Base-by-base conservation (phyloP, 768 basidiomycete genomes). In the Strobilomyces dryophilus region DNA sequence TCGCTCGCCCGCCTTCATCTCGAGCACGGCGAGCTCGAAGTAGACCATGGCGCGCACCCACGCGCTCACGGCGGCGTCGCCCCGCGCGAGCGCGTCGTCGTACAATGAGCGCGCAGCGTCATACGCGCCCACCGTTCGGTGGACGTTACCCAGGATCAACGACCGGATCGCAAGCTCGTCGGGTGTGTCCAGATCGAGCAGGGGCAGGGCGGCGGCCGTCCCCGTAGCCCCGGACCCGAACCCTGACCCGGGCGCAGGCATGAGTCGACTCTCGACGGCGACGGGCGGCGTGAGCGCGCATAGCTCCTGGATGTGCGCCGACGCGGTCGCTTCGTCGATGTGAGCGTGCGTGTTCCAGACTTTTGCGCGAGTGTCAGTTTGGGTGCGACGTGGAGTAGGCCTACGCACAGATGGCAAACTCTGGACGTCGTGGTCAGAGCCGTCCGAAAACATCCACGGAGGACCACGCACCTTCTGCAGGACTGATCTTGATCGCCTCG, bases 311-410 rank as follows among this genome's bases (percentile, higher is more conserved):
- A 91, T 81, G 54, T 89, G 86, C 0, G 75, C 76, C 55, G 77
- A 63, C 0, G 87, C 85, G 12, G 81, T 75, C 2, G 67, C 66
- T 17, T 73, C 69, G 8, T 75, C 72, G 41, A 88, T 77, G 5
- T 86, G 80, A n/a, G 78, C 66, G 62, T 89, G 84, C 1, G 77
- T 84, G 61, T 91, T 92, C 89, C 89, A 91, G 69, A 91, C 87
- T 89, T 51, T 43, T 2, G 6, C 51, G 15, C 20, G 7, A 34
- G 54, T 11, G 49, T 58, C 26, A 64, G 58, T 46, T 29, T 31
- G 11, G 20, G 34, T 2, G 8, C 12, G 18, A 37, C n/a, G 21
- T 12, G 24, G 34, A 29, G 27, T 27, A 4, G 27, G 4, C 8
- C 27, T 36, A 21, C 83, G 57, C 61, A 89, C 88, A 89, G 47